A percentile compares a stretch with the other conserved stretches of the same genome.
Evolutionary conservation across 208 protist species (phyloP).

Genomic region (Leishmania aethiopica): DNA sequence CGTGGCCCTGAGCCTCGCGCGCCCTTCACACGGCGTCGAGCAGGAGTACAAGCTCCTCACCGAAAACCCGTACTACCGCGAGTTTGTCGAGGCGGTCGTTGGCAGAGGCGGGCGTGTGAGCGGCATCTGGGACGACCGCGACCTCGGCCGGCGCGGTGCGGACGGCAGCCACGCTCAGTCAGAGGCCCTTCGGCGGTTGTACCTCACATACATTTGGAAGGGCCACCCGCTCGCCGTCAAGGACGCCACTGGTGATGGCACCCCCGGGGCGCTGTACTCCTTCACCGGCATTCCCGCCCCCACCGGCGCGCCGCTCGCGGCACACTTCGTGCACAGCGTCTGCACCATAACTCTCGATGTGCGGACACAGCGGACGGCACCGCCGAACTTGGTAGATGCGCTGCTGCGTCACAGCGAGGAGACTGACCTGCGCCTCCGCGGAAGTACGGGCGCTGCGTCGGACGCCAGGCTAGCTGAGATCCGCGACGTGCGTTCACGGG

Average conservation of each 20-base stretch:
- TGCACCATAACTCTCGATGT: conserved; percentile 52
- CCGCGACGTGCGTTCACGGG: conserved; percentile 9
- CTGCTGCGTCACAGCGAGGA: conserved; percentile 20
- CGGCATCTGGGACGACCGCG: conserved; percentile 86
- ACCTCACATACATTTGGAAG: conserved; percentile 42
- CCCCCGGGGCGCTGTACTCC: conserved; percentile 26
- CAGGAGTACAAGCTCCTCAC: conserved; percentile 29
- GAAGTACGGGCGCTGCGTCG: background rate
- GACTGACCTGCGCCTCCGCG: conserved; percentile 12
- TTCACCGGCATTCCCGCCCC: conserved; percentile 40
- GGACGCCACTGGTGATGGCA: conserved; percentile 17
- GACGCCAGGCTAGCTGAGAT: conserved; percentile 8
- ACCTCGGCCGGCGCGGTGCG: conserved; percentile 66
- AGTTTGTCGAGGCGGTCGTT: conserved; percentile 29
- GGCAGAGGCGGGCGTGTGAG: conserved; percentile 14
- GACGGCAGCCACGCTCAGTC: conserved; percentile 42
- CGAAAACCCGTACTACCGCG: conserved; percentile 33
- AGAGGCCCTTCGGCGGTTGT: conserved; percentile 44
- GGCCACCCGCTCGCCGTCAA: conserved; percentile 11
- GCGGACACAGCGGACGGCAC: conserved; percentile 29
- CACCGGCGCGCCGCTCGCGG: conserved; percentile 14
- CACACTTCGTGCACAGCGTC: conserved; percentile 41
- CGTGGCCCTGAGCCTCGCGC: conserved; percentile 19
- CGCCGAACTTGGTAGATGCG: conserved; percentile 28
- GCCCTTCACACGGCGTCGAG: conserved; percentile 8